A percentile compares a stretch with the other conserved stretches of the same genome.
These are phyloP conservation scores for Bromus sterilis DNA, from an alignment of 176 grass and related monocot species.

Conservation along the genomic window DNA sequence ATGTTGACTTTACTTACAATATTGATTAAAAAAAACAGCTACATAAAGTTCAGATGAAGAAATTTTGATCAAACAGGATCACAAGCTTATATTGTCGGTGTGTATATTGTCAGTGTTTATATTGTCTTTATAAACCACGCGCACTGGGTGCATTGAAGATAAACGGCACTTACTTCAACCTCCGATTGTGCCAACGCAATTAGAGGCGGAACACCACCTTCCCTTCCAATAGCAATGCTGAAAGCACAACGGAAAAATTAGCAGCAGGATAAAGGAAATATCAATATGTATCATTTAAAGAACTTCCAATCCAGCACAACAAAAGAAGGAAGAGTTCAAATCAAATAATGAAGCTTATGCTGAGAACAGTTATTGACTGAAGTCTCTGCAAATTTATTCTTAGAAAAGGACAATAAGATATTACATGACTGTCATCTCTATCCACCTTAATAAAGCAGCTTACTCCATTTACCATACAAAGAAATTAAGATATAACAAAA, in stretches of 20 bases:
- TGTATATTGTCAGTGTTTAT: neutral
- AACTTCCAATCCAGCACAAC: neutral
- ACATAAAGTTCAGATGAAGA: neutral
- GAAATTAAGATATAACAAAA: neutral
- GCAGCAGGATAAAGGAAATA: neutral
- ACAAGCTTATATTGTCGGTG: neutral
- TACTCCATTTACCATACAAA: neutral
- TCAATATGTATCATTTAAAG: neutral
- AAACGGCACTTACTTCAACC: conserved; percentile 68
- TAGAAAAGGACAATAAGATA: neutral
- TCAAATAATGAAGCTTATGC: neutral
- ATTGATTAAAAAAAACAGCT: neutral
- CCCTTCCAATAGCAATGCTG: conserved; percentile 96
- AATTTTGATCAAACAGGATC: neutral
- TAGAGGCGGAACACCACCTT: conserved; percentile 85
- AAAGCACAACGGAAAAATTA: conserved; percentile 18
- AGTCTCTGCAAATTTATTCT: neutral
- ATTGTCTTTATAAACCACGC: neutral
- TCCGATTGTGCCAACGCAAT: conserved; percentile 85
- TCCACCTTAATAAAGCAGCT: neutral
- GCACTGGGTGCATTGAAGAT: neutral
- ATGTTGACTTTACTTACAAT: neutral
- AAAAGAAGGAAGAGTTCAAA: neutral
- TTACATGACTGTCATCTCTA: neutral
- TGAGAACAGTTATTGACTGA: neutral